Evolutionary conservation across 2,329 filamentous ascomycete species (phyloP).

Genomic region (Fusarium caatingaense): DNA sequence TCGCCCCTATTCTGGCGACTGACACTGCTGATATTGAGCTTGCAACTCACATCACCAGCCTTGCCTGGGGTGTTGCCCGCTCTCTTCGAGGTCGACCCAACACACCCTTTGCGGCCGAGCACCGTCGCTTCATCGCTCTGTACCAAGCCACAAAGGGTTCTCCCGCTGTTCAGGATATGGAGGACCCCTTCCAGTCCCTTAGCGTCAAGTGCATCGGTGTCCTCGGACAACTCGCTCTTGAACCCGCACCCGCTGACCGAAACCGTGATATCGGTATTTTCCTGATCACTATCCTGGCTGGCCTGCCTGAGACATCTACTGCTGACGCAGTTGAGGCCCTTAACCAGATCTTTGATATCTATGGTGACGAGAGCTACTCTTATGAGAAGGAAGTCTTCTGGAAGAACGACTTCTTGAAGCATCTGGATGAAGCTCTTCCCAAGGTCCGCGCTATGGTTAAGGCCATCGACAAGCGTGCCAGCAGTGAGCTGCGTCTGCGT

Average conservation of each 20-base stretch:
- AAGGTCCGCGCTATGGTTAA: conserved; percentile 68
- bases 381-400: conserved; percentile 74
- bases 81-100: conserved; percentile 61
- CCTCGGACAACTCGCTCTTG: conserved; percentile 70
- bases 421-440: conserved; percentile 65
- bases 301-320: conserved; percentile 62
- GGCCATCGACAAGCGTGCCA: conserved; percentile 69
- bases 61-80: conserved; percentile 73
- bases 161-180: conserved; percentile 42
- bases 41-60: conserved; percentile 71
- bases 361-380: conserved; percentile 68
- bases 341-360: conserved; percentile 75
- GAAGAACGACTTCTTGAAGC: conserved; percentile 68
- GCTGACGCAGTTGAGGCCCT: conserved; percentile 73
- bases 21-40: conserved; percentile 72
- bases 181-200: conserved; percentile 70
- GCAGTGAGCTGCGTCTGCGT: conserved; percentile 66
- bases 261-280: conserved; percentile 75
- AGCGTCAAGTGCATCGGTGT: conserved; percentile 76
- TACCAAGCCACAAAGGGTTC: conserved; percentile 67
- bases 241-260: conserved; percentile 62
- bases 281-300: conserved; percentile 65
- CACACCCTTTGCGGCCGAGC: conserved; percentile 64
- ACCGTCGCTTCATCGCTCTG: conserved; percentile 72
- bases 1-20: conserved; percentile 67